These are phyloP conservation scores for Metschnikowia reukaufii DNA, from an alignment of 805 yeast species.

Conservation along the genomic window DNA sequence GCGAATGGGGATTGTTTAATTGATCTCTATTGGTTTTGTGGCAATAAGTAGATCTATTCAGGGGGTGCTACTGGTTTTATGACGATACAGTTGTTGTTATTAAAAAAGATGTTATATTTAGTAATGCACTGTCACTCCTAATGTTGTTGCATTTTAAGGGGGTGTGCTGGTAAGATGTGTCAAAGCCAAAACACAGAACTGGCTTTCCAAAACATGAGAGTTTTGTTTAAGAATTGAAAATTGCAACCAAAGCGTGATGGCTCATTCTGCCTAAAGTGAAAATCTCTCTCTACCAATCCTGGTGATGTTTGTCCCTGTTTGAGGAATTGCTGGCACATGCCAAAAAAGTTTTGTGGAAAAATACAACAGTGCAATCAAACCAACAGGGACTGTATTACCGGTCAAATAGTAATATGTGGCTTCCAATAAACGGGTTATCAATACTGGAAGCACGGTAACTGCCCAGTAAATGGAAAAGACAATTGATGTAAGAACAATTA, in stretches of 20 bases:
- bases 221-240: neutral
- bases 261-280: neutral
- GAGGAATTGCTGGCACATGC: neutral
- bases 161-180: too few species aligned
- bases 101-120: too few species aligned
- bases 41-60: too few species aligned
- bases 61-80: too few species aligned
- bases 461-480: slow-evolving; percentile 20
- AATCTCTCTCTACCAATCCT: neutral
- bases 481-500: slow-evolving; percentile 15
- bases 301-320: neutral
- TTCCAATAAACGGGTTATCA: slow-evolving; percentile 13
- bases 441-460: slow-evolving; percentile 14
- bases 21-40: neutral
- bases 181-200: neutral
- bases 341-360: neutral
- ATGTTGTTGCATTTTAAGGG: too few species aligned
- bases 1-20: slow-evolving; percentile 38
- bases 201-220: neutral
- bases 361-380: slow-evolving; percentile 3
- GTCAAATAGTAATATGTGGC: slow-evolving; percentile 21
- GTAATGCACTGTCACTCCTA: too few species aligned
- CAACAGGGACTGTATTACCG: slow-evolving; percentile 17
- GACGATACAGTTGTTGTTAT: too few species aligned
- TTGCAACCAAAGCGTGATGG: neutral